A percentile compares a stretch with the other conserved stretches of the same genome.
phyloP scores from a whole-genome alignment of 352 stramenopile genomes.

The Phytophthora rubi region DNA sequence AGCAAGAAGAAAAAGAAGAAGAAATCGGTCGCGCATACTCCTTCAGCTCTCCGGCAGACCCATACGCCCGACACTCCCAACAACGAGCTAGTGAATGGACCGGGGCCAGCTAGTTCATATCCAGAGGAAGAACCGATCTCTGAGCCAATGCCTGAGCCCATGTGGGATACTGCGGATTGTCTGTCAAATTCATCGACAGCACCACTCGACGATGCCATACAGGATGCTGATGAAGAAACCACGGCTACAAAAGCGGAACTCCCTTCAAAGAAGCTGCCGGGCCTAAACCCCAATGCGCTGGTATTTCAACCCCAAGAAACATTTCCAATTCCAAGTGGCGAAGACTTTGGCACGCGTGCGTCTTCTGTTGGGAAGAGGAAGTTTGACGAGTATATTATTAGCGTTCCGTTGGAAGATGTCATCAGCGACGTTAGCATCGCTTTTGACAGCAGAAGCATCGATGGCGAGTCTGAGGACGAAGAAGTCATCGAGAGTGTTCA shows the following conservation, averaged over 20 bases:
- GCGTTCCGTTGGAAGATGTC: slow-evolving; percentile 46
- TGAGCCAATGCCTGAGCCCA: slow-evolving; percentile 27
- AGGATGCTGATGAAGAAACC: slow-evolving; percentile 17
- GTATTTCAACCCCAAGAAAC: slow-evolving; percentile 55
- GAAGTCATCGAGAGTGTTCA: slow-evolving; percentile 19
- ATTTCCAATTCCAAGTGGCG: not conserved
- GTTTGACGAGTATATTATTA: slow-evolving; percentile 74
- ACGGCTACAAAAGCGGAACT: slow-evolving; percentile 4
- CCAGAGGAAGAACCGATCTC: slow-evolving; percentile 15
- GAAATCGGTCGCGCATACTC: slow-evolving; percentile 17
- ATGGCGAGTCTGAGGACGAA: slow-evolving; percentile 39
- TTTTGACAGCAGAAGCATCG: slow-evolving; percentile 20
- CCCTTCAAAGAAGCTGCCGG: slow-evolving; percentile 22
- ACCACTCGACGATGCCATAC: slow-evolving; percentile 21
- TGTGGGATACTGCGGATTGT: slow-evolving; percentile 9
- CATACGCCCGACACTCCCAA: not conserved
- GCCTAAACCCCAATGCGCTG: slow-evolving; percentile 65
- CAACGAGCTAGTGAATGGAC: not conserved
- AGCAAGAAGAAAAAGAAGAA: slow-evolving; percentile 55
- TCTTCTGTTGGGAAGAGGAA: slow-evolving; percentile 61
- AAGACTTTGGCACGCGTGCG: slow-evolving; percentile 8
- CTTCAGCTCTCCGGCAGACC: not conserved
- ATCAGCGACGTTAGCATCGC: slow-evolving; percentile 22
- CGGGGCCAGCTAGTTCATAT: not conserved
- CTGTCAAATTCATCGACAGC: slow-evolving; percentile 13